phyloP scores from a whole-genome alignment of 2,329 filamentous ascomycete species.

The Cordyceps militaris region DNA sequence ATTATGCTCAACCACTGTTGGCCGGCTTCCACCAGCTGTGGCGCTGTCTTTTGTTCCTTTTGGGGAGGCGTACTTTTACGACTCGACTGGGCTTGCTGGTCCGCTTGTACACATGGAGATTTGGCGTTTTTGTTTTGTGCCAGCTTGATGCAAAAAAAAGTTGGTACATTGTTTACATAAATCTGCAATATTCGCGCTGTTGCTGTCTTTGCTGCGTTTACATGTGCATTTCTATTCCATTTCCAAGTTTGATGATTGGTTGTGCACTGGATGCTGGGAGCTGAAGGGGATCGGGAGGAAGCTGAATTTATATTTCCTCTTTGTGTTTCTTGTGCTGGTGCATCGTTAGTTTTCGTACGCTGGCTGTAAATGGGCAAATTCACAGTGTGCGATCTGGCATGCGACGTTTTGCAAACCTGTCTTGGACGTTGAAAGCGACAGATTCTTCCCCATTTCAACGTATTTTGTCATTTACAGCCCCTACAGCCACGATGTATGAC shows the following conservation, averaged over 20 bases:
- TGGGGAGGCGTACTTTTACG: background rate
- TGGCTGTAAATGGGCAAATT: background rate
- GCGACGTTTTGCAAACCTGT: too few species aligned
- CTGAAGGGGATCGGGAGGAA: background rate
- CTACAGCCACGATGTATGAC: too few species aligned
- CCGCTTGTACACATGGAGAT: slow-evolving; percentile 5
- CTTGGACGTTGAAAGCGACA: too few species aligned
- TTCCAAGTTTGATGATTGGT: background rate
- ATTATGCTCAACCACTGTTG: slow-evolving; percentile 14
- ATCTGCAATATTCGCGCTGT: background rate
- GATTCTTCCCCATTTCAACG: too few species aligned
- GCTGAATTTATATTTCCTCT: background rate
- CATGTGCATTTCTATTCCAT: background rate
- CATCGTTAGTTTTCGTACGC: background rate
- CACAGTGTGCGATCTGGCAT: background rate
- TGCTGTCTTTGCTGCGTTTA: background rate
- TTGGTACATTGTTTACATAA: slow-evolving; percentile 7
- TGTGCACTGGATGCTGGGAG: background rate
- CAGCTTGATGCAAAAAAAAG: slow-evolving; percentile 1
- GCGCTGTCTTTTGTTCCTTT: background rate
- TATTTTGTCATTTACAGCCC: too few species aligned
- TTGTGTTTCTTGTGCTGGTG: background rate
- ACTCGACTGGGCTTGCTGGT: background rate
- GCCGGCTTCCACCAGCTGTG: background rate
- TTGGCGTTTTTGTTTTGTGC: slow-evolving; percentile 3